Evolutionary conservation across 2,329 filamentous ascomycete species (phyloP), one percentile per base, ranked within the genome.

Genomic region (Calonectria henricotiae): DNA sequence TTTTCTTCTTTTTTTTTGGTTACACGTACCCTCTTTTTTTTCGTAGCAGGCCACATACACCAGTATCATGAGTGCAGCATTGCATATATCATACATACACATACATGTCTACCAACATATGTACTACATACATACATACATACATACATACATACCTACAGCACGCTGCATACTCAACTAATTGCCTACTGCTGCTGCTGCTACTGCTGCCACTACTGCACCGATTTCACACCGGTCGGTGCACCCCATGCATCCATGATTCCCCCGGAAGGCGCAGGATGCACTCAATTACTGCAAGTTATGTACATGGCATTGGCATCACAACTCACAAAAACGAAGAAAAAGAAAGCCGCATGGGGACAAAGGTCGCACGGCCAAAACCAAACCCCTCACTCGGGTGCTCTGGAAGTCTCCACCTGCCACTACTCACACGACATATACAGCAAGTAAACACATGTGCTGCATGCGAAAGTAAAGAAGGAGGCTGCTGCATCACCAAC

Each of bases 391-490:
- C 51, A 55, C 51, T 35, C 51, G 51, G 51, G 32, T 37, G 32
- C 51, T 55, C 32, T 55, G 51, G 5, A n/a, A 55, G 51, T 55
- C 12, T 55, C 32, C 51, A 30, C 51, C 51, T 20, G 35, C 51
- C n/a, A 17, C 27, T 37, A 25, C 44, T 54, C 58, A 44, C 65
- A 37, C 54, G 55, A 60, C 55, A 60, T 41, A 49, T n/a, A 37
- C 55, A 67, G 55, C 37, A 35, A 30, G 47, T 30, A 30, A 20
- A 44, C 13, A 35, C 58, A 62, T 62, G 44, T 49, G 47, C 47
- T 47, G 55, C 65, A 67, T 51, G 44, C 35, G 20, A 43, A 62
- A 44, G 17, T 32, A 55, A 20, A 55, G 51, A 55, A 55, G 20
- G 20, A 30, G 51, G 51, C 37, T 47, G 44, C 20, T 51, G 27